Conservation (phyloP, 1,139 yeast species). For the Ashbya aceris region DNA sequence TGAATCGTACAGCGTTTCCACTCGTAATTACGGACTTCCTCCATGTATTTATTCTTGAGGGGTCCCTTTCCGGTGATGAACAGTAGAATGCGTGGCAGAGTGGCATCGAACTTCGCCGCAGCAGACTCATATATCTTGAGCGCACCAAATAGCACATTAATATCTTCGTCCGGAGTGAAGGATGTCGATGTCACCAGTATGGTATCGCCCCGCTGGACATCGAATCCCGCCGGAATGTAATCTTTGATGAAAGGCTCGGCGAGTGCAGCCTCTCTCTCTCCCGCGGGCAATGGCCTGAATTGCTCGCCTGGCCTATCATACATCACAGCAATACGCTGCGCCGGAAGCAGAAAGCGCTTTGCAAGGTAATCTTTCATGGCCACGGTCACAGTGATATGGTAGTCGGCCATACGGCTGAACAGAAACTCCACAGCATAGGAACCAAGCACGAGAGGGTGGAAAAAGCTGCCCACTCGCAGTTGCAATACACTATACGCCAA, state of each 20-base stretch:
- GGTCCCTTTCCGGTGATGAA: slow-evolving; percentile 96
- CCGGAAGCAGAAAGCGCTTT: slow-evolving; percentile 40
- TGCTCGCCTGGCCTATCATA: slow-evolving; percentile 69
- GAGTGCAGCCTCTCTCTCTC: slow-evolving; percentile 15
- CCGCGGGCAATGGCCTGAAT: slow-evolving; percentile 43
- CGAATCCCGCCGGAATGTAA: slow-evolving; percentile 35
- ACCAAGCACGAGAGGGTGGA: slow-evolving; percentile 54
- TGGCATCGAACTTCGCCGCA: slow-evolving; percentile 16
- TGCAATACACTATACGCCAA: slow-evolving; percentile 78
- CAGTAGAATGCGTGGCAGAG: slow-evolving; percentile 46
- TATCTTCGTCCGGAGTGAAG: slow-evolving; percentile 93
- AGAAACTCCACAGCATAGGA: slow-evolving; percentile 48
- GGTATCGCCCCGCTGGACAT: slow-evolving; percentile 38
- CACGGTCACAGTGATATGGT: slow-evolving; percentile 73
- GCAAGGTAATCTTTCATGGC: slow-evolving; percentile 58
- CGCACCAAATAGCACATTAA: slow-evolving; percentile 59
- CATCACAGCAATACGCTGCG: slow-evolving; percentile 38
- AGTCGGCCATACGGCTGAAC: slow-evolving; percentile 54
- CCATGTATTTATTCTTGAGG: slow-evolving; percentile 41
- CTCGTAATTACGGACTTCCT: slow-evolving; percentile 37
- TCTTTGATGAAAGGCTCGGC: slow-evolving; percentile 33
- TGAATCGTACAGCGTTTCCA: slow-evolving; percentile 45
- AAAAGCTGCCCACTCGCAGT: slow-evolving; percentile 41
- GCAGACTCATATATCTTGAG: slow-evolving; percentile 48
- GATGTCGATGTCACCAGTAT: slow-evolving; percentile 80